Percentiles rank a stretch among this genome's conserved stretches.
Evolutionary conservation across 2,329 filamentous ascomycete species (phyloP).

Genomic region (Verticillium nubilum): DNA sequence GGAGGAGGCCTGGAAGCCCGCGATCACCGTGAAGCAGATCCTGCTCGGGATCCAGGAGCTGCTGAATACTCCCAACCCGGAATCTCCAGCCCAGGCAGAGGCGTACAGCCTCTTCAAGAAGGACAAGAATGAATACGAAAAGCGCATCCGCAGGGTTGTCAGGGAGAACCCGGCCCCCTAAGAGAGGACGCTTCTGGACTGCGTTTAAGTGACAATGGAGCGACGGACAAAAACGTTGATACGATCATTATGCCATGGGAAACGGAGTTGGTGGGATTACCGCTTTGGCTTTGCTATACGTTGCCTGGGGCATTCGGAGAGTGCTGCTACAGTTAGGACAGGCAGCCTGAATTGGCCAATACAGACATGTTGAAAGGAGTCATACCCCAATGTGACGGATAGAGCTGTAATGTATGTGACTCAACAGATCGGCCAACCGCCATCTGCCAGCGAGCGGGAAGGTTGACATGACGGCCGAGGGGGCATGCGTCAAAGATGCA

Average conservation of each 20-base stretch:
- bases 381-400: background rate
- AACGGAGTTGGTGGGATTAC: background rate
- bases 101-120: slow-evolving; percentile 97
- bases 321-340: background rate
- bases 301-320: background rate
- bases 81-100: slow-evolving; percentile 93
- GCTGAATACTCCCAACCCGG: slow-evolving; percentile 92
- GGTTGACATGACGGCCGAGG: background rate
- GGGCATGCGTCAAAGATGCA: background rate
- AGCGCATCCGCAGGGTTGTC: slow-evolving; percentile 79
- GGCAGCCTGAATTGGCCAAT: background rate
- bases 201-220: slow-evolving; percentile 26
- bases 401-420: background rate
- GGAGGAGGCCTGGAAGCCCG: slow-evolving; percentile 97
- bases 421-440: background rate
- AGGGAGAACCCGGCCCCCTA: slow-evolving; percentile 75
- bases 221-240: background rate
- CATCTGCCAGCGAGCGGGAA: background rate
- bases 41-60: slow-evolving; percentile 93
- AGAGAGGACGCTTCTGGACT: background rate
- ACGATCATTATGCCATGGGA: background rate
- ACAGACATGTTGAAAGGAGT: background rate
- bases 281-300: background rate
- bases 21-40: slow-evolving; percentile 98
- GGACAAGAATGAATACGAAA: slow-evolving; percentile 81